Evolutionary conservation across 208 protist species (phyloP).

Genomic region (Wallacemonas sp.): DNA sequence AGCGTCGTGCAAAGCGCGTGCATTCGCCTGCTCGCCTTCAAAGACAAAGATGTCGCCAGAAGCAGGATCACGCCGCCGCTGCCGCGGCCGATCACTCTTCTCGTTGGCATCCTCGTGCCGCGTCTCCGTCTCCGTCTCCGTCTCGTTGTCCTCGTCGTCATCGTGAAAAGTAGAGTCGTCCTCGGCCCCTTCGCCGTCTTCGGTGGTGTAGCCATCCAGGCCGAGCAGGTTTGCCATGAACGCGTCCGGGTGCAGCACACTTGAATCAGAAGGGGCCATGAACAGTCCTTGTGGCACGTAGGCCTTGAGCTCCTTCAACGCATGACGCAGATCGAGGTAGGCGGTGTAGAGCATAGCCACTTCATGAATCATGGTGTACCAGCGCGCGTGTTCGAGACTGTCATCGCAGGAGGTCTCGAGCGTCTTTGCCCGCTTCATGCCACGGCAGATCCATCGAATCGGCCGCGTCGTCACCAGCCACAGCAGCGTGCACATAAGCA

Average conservation of each 20-base stretch:
- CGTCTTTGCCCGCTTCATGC: slow-evolving; percentile 26
- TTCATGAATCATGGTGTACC: slow-evolving; percentile 24
- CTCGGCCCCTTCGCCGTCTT: not conserved
- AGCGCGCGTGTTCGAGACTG: not conserved
- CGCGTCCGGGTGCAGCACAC: slow-evolving; percentile 3
- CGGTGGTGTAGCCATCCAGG: not conserved
- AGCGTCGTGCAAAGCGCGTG: too few species aligned
- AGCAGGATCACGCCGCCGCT: too few species aligned
- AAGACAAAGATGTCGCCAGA: too few species aligned
- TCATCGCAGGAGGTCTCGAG: slow-evolving; percentile 19
- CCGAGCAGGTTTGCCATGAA: slow-evolving; percentile 8
- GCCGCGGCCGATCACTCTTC: too few species aligned
- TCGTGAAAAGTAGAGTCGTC: not conserved
- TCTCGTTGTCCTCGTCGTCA: slow-evolving; percentile 14
- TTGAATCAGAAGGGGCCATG: slow-evolving; percentile 12
- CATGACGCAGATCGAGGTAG: slow-evolving; percentile 39
- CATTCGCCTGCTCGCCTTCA: too few species aligned
- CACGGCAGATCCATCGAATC: slow-evolving; percentile 30
- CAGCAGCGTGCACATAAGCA: slow-evolving; percentile 21
- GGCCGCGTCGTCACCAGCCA: slow-evolving; percentile 27
- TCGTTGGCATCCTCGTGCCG: too few species aligned
- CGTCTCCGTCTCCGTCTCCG: too few species aligned
- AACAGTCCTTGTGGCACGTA: slow-evolving; percentile 55
- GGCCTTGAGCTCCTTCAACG: slow-evolving; percentile 45
- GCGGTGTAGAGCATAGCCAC: slow-evolving; percentile 34